Evolutionary conservation across 495 filamentous ascomycete genomes (phyloP), one percentile per base, ranked within the genome.

Genomic region (Podospora conica): DNA sequence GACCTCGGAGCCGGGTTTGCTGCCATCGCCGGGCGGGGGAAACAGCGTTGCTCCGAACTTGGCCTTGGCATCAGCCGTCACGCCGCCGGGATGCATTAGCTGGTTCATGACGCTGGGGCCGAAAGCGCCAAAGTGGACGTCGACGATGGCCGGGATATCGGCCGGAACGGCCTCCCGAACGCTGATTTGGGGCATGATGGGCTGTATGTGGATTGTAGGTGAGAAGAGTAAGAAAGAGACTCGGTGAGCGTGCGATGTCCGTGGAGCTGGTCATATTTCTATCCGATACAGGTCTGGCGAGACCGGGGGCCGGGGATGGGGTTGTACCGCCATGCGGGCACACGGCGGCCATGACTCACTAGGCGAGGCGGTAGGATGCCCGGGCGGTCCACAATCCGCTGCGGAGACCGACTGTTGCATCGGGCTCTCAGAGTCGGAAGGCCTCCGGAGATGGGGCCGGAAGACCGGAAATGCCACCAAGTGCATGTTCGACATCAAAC

Each of bases 141-240:
- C 66, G 21, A 58, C 31, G 6, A 75, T 58, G 11, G 53, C 55
- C 0, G 63, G 56, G 15, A 63, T 20, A 31, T 76, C 74, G 20
- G 71, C 73, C 21, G 29, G 65, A 4, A 40, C 61, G 25, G 71
- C 73, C 21, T 70, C 66, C 21, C 75, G 75, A 59, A 75, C 33
- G 22, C 71, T 65, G 56, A 76, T 55, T 21, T 64, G 67, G 55
- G 68, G 65, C 69, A 69, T 73, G 54, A n/a, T 57, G 55, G 56
- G 24, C 8, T 48, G 0, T 33, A 7, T 55, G 33, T 40, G 15
- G 23, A 25, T 31, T 23, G 21, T 29, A 24, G 31, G 5, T 53
- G 31, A 24, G 20, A 53, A 24, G 12, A 9, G 20, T 0, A 15
- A 25, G 27, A 7, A 21, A 11, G 23, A 3, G 6, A 9, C 0